Evolutionary conservation across 2,329 filamentous ascomycete species (phyloP), one percentile per base, ranked within the genome.

Genomic region (Gliomastix tumulicola): DNA sequence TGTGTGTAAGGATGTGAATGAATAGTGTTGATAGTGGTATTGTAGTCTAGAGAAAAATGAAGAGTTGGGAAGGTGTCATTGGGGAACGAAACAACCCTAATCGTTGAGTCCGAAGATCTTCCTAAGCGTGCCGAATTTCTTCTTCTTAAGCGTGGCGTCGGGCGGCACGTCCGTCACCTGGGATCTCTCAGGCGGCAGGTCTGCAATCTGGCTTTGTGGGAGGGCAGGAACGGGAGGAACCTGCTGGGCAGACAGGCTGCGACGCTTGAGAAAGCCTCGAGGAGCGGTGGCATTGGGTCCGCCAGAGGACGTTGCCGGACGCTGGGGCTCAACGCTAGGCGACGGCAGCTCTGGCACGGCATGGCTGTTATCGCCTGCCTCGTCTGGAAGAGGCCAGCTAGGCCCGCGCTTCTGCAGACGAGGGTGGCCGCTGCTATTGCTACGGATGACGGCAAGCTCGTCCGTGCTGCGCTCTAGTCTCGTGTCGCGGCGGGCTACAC

Each of bases 51-150:
- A n/a, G n/a, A n/a, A n/a, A n/a, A n/a, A n/a, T n/a, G n/a, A n/a
- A n/a, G n/a, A n/a, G n/a, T n/a, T n/a, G n/a, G n/a, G n/a, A n/a
- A n/a, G n/a, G n/a, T n/a, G n/a, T n/a, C n/a, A n/a, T n/a, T n/a
- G n/a, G n/a, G n/a, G n/a, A n/a, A n/a, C n/a, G n/a, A n/a, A n/a
- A n/a, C n/a, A n/a, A n/a, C 25, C 37, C 60, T 62, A 69, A 42
- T 70, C 66, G 41, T 70, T 53, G 39, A 73, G 53, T 30, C 65
- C 56, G 58, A 87, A 83, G 55, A 82, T 81, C 54, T 68, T 75
- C 54, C 82, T 75, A 52, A 87, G 57, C 37, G 66, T 62, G 30
- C 71, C 69, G 56, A 87, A 86, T 58, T 81, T 84, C 69, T 85
- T 86, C 63, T 73, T 76, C 62, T 60, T 69, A 43, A 54, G 36